These are phyloP conservation scores for Ricinus communis DNA, from an alignment of 345 rosid genomes.

Conservation along the genomic window DNA sequence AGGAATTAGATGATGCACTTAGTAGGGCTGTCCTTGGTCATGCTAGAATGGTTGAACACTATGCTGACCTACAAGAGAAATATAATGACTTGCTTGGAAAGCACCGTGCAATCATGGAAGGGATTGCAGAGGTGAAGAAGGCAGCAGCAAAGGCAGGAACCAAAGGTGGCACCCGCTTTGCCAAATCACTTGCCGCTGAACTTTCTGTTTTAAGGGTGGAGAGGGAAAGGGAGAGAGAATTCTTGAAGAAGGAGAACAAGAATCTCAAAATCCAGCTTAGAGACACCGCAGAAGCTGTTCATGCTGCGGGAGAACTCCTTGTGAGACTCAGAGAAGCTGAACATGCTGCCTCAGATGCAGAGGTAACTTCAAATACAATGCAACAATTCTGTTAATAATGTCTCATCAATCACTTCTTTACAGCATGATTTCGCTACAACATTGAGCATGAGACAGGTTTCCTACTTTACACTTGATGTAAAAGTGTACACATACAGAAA, in stretches of 20 bases:
- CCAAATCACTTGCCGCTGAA: constrained; percentile 70
- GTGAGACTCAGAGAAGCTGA: constrained; percentile 91
- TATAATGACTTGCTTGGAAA: constrained; percentile 65
- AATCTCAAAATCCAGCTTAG: constrained; percentile 78
- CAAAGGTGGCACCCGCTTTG: constrained; percentile 80
- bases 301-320: constrained; percentile 96
- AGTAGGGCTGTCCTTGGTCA: constrained; percentile 84
- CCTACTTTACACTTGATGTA: too few relatives aligned
- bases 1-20: constrained; percentile 90
- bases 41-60: constrained; percentile 94
- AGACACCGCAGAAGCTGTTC: constrained; percentile 98
- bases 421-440: too few relatives aligned
- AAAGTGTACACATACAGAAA: too few relatives aligned
- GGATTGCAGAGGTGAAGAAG: constrained; percentile 81
- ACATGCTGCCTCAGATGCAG: constrained; percentile 70
- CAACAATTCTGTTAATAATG: too few relatives aligned
- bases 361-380: constrained; percentile 45
- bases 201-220: constrained; percentile 77
- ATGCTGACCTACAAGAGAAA: constrained; percentile 85
- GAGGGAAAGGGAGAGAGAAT: constrained; percentile 74
- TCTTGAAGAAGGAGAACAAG: constrained; percentile 71
- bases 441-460: too few relatives aligned
- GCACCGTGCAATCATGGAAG: constrained; percentile 74
- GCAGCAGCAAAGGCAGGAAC: constrained; percentile 87
- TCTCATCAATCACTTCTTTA: too few relatives aligned